These are phyloP conservation scores for Colletotrichum somersetense DNA, from an alignment of 2,329 filamentous ascomycete species.

Conservation along the genomic window DNA sequence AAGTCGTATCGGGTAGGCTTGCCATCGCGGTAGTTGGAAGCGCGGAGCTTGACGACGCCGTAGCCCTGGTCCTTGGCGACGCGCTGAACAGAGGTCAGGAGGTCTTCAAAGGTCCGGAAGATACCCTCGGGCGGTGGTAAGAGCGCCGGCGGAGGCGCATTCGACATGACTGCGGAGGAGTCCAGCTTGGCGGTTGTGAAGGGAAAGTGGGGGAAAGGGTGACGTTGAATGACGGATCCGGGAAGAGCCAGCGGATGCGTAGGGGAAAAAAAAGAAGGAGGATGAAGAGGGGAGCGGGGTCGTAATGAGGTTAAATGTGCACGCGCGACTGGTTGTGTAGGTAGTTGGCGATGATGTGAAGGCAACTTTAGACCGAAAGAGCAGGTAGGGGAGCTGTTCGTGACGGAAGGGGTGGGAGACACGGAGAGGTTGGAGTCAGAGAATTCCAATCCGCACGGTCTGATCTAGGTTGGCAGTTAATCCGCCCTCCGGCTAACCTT, in stretches of 20 bases:
- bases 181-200: constrained; percentile 45
- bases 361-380: constrained; percentile 29
- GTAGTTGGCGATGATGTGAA: constrained; percentile 29
- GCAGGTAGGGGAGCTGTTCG: constrained; percentile 5
- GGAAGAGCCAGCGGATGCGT: constrained; percentile 27
- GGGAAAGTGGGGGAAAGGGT: constrained; percentile 44
- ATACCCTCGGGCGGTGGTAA: constrained; percentile 71
- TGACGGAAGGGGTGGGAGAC: constrained; percentile 30
- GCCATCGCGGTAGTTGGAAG: constrained; percentile 73
- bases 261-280: constrained; percentile 44
- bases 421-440: constrained; percentile 44
- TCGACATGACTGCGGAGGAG: constrained; percentile 56
- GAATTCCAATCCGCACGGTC: constrained; percentile 46
- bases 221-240: constrained; percentile 32
- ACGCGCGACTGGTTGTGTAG: constrained; percentile 22
- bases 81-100: constrained; percentile 69
- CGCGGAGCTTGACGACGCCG: constrained; percentile 72
- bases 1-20: constrained; percentile 73
- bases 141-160: constrained; percentile 61
- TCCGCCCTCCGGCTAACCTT: constrained; percentile 40
- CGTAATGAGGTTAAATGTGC: constrained; percentile 43
- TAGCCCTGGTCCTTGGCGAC: constrained; percentile 73
- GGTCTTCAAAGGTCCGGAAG: constrained; percentile 70
- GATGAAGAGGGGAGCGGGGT: constrained; percentile 43
- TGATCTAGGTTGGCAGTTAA: constrained; percentile 44